These are phyloP conservation scores for Metschnikowia dekortorum DNA, from an alignment of 805 yeast genomes.

Conservation along the genomic window DNA sequence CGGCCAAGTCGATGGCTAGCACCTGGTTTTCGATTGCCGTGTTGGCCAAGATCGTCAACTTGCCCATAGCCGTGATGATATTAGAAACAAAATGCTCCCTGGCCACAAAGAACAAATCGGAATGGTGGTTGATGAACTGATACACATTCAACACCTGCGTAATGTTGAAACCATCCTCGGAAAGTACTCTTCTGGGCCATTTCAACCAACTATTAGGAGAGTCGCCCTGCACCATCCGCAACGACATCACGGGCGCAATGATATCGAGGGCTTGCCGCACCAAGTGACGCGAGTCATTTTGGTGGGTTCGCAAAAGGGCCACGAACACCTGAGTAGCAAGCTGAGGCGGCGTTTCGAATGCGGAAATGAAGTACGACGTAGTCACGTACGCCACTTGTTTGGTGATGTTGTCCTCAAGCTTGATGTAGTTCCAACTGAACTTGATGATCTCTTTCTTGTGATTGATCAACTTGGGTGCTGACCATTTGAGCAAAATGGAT, in stretches of 20 bases:
- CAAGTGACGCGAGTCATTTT: constrained; percentile 74
- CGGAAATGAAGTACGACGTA: constrained; percentile 79
- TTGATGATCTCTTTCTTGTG: constrained; percentile 81
- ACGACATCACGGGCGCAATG: constrained; percentile 81
- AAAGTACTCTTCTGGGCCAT: constrained; percentile 88
- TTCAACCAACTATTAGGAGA: constrained; percentile 74
- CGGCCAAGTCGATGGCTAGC: constrained; percentile 86
- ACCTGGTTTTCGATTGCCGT: constrained; percentile 78
- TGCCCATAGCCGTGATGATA: constrained; percentile 89
- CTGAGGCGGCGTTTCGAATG: constrained; percentile 83
- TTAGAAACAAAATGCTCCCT: constrained; percentile 87
- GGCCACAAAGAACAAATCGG: constrained; percentile 77
- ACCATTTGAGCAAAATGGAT: constrained; percentile 65
- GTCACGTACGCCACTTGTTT: constrained; percentile 92
- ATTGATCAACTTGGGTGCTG: constrained; percentile 54
- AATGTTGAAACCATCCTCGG: constrained; percentile 85
- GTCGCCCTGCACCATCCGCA: constrained; percentile 53
- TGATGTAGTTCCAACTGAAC: constrained; percentile 91
- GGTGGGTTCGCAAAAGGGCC: constrained; percentile 80
- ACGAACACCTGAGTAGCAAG: constrained; percentile 90
- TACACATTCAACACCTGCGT: constrained; percentile 83
- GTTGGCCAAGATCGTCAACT: constrained; percentile 71
- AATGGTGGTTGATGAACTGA: constrained; percentile 81
- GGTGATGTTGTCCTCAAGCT: constrained; percentile 80
- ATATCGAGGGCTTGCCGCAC: constrained; percentile 85